Evolutionary conservation across 1,284 basidiomycete species (phyloP).

Genomic region (Sporisorium exsertum): DNA sequence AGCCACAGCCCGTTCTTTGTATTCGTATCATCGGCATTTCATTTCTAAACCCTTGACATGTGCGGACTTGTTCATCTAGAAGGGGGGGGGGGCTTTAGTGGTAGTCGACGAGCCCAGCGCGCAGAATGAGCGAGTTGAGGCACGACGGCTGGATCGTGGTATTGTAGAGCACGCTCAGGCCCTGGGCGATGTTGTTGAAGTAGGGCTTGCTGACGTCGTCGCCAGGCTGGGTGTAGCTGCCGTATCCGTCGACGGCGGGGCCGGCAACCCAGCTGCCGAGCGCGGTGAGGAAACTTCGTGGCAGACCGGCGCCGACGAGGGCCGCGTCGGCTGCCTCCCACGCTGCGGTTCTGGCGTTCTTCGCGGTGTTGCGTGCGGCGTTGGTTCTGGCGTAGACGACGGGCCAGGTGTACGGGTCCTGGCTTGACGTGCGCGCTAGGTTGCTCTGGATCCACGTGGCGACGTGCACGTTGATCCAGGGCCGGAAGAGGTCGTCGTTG

Average conservation of each 20-base stretch:
- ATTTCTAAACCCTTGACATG: background rate
- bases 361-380: conserved; percentile 8
- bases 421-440: conserved; percentile 53
- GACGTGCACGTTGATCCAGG: conserved; percentile 67
- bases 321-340: conserved; percentile 19
- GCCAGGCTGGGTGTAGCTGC: conserved; percentile 52
- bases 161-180: conserved; percentile 57
- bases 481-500: conserved; percentile 56
- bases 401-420: conserved; percentile 62
- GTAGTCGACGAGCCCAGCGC: conserved; percentile 64
- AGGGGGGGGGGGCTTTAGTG: too few relatives aligned
- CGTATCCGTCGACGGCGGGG: conserved; percentile 54
- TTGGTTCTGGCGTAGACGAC: conserved; percentile 35
- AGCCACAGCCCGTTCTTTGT: conserved; percentile 6
- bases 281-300: conserved; percentile 42
- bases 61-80: too few relatives aligned
- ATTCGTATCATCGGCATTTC: conserved; percentile 19
- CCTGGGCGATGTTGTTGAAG: conserved; percentile 53
- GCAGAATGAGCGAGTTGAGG: conserved; percentile 52
- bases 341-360: background rate
- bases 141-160: conserved; percentile 33
- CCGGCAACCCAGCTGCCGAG: conserved; percentile 67
- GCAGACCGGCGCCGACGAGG: conserved; percentile 21
- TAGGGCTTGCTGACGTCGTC: conserved; percentile 63
- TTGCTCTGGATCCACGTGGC: conserved; percentile 67